phyloP scores from a whole-genome alignment of 495 filamentous ascomycete genomes.

The Penicillium simplicissimum region DNA sequence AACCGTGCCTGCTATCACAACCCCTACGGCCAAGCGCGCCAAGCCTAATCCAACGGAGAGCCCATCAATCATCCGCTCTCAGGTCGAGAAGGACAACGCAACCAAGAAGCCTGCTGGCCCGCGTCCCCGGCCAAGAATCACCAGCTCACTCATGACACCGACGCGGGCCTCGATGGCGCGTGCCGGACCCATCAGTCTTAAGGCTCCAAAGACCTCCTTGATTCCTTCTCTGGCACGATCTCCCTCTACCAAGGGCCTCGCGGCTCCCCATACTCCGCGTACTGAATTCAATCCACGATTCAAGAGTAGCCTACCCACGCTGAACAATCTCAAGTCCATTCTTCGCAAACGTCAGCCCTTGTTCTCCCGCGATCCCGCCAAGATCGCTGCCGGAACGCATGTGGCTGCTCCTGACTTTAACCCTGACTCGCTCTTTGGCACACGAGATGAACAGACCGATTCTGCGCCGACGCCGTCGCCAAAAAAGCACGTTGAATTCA shows the following conservation, averaged over 20 bases:
- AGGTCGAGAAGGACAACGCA: slow-evolving; percentile 1
- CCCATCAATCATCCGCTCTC: slow-evolving; percentile 53
- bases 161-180: slow-evolving; percentile 78
- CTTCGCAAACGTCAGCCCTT: slow-evolving; percentile 60
- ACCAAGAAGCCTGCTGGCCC: slow-evolving; percentile 38
- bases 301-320: slow-evolving; percentile 43
- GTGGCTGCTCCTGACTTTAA: slow-evolving; percentile 49
- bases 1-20: slow-evolving; percentile 26
- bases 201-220: slow-evolving; percentile 53
- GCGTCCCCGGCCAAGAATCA: slow-evolving; percentile 37
- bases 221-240: slow-evolving; percentile 56
- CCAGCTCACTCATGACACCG: slow-evolving; percentile 67
- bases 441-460: slow-evolving; percentile 24
- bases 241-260: slow-evolving; percentile 43
- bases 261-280: slow-evolving; percentile 46
- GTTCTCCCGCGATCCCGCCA: slow-evolving; percentile 60
- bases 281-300: slow-evolving; percentile 50
- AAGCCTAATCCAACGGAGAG: slow-evolving; percentile 62
- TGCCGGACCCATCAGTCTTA: slow-evolving; percentile 52
- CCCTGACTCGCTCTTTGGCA: slow-evolving; percentile 46
- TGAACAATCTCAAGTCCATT: slow-evolving; percentile 58
- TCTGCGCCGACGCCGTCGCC: slow-evolving; percentile 45
- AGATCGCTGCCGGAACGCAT: slow-evolving; percentile 63
- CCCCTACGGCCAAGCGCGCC: slow-evolving; percentile 56
- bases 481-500: slow-evolving; percentile 64